Conservation (phyloP, 208 protist species). For the Crithidia brevicula region DNA sequence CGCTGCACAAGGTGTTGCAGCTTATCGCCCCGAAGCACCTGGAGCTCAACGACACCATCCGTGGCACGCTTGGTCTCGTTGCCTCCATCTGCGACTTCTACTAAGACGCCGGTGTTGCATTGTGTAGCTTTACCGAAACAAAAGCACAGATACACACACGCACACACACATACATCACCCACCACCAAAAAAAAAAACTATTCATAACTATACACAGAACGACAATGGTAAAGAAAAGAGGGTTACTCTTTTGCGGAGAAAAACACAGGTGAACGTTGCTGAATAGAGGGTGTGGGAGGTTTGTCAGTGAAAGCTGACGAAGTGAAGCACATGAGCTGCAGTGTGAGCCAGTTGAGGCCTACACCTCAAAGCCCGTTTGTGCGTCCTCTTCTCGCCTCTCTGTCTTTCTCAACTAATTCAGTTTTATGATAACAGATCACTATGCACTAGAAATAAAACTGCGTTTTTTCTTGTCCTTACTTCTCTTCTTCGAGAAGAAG, state of each 20-base stretch:
- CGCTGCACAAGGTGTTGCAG: constrained; percentile 72
- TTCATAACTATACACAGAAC: no score
- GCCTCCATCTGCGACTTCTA: constrained; percentile 90
- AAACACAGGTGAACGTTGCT: no score
- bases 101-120: no score
- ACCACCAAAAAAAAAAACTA: constrained; percentile 11
- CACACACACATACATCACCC: not conserved
- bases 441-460: no score
- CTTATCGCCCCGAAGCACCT: constrained; percentile 76
- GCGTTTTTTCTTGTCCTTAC: constrained; percentile 3
- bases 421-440: no score
- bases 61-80: constrained; percentile 76
- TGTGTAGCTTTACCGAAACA: no score
- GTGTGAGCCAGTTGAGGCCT: not conserved
- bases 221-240: not conserved
- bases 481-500: not conserved
- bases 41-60: constrained; percentile 67
- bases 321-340: not conserved
- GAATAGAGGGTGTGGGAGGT: no score
- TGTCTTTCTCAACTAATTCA: no score
- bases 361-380: not conserved
- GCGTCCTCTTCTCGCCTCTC: not conserved
- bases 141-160: not conserved
- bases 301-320: no score
- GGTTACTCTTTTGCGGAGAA: no score